These are phyloP conservation scores for Blastomyces gilchristii DNA, from an alignment of 2,329 filamentous ascomycete genomes.

Conservation along the genomic window DNA sequence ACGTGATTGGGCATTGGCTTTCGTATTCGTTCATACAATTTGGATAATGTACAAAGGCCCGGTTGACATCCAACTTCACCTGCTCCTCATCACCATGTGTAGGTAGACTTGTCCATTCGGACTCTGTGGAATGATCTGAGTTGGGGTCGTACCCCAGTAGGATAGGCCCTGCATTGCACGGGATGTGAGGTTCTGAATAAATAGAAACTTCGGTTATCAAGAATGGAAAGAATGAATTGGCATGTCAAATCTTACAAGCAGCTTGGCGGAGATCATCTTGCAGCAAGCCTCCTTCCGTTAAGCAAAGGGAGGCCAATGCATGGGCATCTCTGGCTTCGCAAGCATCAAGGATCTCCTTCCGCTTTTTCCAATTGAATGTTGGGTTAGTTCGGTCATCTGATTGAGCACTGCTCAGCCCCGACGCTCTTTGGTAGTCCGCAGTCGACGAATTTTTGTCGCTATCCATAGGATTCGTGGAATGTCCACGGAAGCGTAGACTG, in stretches of 20 bases:
- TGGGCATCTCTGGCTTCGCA: slow-evolving; percentile 50
- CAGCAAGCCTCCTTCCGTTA: slow-evolving; percentile 56
- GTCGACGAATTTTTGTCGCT: neutral
- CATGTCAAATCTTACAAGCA: slow-evolving; percentile 55
- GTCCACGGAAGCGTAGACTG: neutral
- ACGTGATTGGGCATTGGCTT: neutral
- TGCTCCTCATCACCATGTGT: slow-evolving; percentile 83
- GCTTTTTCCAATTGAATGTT: slow-evolving; percentile 25
- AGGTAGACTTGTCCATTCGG: slow-evolving; percentile 51
- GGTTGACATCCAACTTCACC: slow-evolving; percentile 81
- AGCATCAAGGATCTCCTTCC: slow-evolving; percentile 46
- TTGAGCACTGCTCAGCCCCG: neutral
- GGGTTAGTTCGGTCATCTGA: neutral
- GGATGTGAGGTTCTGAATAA: slow-evolving; percentile 4
- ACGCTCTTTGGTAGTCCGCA: neutral
- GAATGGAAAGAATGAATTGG: neutral
- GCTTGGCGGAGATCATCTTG: slow-evolving; percentile 56
- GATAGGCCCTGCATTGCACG: slow-evolving; percentile 38
- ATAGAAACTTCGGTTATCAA: neutral
- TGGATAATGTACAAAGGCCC: slow-evolving; percentile 97
- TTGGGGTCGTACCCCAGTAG: slow-evolving; percentile 34
- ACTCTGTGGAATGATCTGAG: slow-evolving; percentile 11
- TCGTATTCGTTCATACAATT: slow-evolving; percentile 46
- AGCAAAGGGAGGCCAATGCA: slow-evolving; percentile 48
- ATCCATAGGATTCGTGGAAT: slow-evolving; percentile 1